Conservation (phyloP, 305 asterid species). For the Fraxinus greggii region DNA sequence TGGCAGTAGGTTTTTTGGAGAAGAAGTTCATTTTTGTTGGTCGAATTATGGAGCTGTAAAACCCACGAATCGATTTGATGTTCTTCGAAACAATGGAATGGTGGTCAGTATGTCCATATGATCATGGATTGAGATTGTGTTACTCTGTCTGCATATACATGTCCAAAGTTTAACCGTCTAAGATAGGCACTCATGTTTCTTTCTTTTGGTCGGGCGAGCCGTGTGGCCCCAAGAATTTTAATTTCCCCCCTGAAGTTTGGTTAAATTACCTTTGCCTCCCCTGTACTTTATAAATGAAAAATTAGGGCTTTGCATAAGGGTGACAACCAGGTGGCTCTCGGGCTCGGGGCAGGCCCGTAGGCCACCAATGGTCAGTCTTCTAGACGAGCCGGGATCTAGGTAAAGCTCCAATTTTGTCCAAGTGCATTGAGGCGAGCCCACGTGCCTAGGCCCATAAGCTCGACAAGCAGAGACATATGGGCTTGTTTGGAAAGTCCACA, state of each 20-base stretch:
- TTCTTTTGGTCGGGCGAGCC: not conserved
- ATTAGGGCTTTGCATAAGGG: no score
- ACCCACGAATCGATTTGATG: not conserved
- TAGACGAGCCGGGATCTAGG: no score
- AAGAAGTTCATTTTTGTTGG: slow-evolving; percentile 48
- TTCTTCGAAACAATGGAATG: not conserved
- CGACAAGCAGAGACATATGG: no score
- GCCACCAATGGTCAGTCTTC: no score
- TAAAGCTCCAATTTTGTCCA: no score
- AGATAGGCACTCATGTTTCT: not conserved
- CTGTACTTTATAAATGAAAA: not conserved
- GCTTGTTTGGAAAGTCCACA: no score
- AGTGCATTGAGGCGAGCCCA: no score
- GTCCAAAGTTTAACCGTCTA: not conserved
- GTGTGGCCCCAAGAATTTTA: no score
- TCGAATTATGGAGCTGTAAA: not conserved
- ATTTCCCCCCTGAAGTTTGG: not conserved
- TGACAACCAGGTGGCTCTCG: no score
- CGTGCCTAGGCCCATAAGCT: no score
- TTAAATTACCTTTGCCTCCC: not conserved
- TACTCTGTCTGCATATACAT: not conserved
- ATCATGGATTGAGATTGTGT: not conserved
- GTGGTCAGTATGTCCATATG: not conserved
- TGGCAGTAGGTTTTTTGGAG: slow-evolving; percentile 65
- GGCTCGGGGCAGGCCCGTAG: no score